Percentiles rank a stretch among this genome's conserved stretches.
Conservation (phyloP, 768 basidiomycete species). For the Hygrophorus russula region DNA sequence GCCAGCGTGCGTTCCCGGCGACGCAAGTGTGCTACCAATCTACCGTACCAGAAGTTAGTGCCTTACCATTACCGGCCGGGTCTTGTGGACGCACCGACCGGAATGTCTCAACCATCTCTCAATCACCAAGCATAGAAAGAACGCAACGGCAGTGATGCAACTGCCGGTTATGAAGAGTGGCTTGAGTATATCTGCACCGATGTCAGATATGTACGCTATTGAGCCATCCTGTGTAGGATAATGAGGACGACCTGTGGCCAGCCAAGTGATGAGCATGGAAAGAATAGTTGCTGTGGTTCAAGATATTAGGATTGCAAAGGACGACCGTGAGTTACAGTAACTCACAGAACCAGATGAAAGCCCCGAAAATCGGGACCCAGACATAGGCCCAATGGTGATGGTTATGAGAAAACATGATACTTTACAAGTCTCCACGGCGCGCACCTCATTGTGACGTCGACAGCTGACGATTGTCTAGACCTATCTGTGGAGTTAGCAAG, state of each 20-base stretch:
- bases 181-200: conserved; percentile 65
- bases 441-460: too few relatives aligned
- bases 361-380: conserved; percentile 49
- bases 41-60: conserved; percentile 11
- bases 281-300: conserved; percentile 38
- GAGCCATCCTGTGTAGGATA: conserved; percentile 43
- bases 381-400: conserved; percentile 48
- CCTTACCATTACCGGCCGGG: not conserved
- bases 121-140: conserved; percentile 46
- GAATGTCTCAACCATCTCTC: conserved; percentile 58
- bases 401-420: conserved; percentile 13
- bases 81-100: conserved; percentile 32
- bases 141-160: conserved; percentile 47
- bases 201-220: conserved; percentile 69
- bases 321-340: conserved; percentile 6
- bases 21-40: conserved; percentile 51
- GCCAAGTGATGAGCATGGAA: conserved; percentile 65
- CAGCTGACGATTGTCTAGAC: too few relatives aligned
- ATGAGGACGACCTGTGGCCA: conserved; percentile 48
- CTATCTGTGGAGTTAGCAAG: too few relatives aligned
- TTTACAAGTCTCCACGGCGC: too few relatives aligned
- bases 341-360: conserved; percentile 58
- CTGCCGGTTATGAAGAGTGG: conserved; percentile 65
- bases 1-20: conserved; percentile 44
- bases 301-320: not conserved